Evolutionary conservation across 2,329 filamentous ascomycete species (phyloP), one percentile per base, ranked within the genome.

Genomic region (Cercospora canescens): DNA sequence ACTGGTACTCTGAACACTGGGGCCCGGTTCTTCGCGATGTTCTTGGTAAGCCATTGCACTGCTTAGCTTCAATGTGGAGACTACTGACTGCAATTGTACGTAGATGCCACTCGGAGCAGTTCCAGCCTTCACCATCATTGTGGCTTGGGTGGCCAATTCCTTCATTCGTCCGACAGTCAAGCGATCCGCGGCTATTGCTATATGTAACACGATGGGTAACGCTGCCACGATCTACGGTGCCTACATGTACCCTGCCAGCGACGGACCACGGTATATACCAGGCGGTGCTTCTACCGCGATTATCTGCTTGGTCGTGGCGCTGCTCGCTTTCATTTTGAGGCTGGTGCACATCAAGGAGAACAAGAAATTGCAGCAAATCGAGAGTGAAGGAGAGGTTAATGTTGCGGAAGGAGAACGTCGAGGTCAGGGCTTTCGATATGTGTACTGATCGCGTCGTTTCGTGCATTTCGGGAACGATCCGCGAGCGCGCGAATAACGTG

Each of bases 131-230:
- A 74, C 75, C 32, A 70, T 77, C 35, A 75, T 77, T 34, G 69
- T 77, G 9, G 68, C 75, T 2, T 69, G 69, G 70, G 62, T 72
- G 5, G 69, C 70, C 1, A 70, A 70, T 32, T 70, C 69, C 1
- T 70, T 71, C 34, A 75, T 76, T 2, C 70, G 76, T 0, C 86
- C 88, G 0, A 90, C 90, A 0, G 89, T 88, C 30, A 91, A 91
- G 70, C 87, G 85, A 89, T 93, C 93, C 14, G 88, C 88, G 81
- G 94, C 91, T 1, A 91, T 89, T 28, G 91, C 91, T 89, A 94
- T 93, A 67, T 87, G 81, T 75, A 78, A 78, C 35, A 72, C 74
- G n/a, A 71, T 76, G 7, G 75, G 73, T n/a, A 78, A 78, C 60
- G 70, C 72, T 1, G 77, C 77, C 2, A 75, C 72, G 4, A 78